Conservation (phyloP, 176 grass and related monocot species). For the Calamus simplicifolius region DNA sequence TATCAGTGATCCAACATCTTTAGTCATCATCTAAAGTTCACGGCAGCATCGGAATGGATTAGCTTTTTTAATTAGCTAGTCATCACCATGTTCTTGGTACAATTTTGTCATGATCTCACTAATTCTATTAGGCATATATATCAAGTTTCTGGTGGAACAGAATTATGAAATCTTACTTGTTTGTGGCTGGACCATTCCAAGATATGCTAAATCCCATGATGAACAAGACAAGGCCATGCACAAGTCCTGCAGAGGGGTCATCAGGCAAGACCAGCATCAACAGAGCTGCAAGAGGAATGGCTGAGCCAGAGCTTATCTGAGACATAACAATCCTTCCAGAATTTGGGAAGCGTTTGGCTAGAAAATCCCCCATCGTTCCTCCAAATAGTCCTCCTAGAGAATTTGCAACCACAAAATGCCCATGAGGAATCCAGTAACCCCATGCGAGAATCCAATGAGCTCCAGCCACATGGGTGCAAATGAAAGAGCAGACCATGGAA, state of each 20-base stretch:
- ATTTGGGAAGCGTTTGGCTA: constrained; percentile 48
- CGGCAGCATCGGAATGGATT: no score
- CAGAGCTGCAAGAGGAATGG: constrained; percentile 65
- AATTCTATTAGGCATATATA: no score
- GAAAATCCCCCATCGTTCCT: constrained; percentile 66
- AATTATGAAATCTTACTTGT: constrained; percentile 35
- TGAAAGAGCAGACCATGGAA: constrained; percentile 73
- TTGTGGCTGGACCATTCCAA: constrained; percentile 88
- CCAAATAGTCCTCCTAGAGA: constrained; percentile 64
- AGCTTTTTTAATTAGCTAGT: no score
- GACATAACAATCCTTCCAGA: constrained; percentile 61
- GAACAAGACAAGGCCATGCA: constrained; percentile 64
- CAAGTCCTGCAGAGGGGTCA: constrained; percentile 36
- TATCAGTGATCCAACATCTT: no score
- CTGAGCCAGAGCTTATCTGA: constrained; percentile 72
- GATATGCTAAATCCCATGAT: constrained; percentile 84
- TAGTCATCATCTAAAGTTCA: no score
- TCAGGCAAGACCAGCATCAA: constrained; percentile 54
- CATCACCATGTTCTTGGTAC: no score
- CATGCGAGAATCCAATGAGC: constrained; percentile 59
- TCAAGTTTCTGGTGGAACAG: no score
- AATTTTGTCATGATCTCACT: no score
- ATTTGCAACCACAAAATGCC: constrained; percentile 38
- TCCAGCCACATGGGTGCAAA: constrained; percentile 88
- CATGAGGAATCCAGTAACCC: constrained; percentile 37